phyloP scores from a whole-genome alignment of 768 basidiomycete genomes.

The Russula sp. region DNA sequence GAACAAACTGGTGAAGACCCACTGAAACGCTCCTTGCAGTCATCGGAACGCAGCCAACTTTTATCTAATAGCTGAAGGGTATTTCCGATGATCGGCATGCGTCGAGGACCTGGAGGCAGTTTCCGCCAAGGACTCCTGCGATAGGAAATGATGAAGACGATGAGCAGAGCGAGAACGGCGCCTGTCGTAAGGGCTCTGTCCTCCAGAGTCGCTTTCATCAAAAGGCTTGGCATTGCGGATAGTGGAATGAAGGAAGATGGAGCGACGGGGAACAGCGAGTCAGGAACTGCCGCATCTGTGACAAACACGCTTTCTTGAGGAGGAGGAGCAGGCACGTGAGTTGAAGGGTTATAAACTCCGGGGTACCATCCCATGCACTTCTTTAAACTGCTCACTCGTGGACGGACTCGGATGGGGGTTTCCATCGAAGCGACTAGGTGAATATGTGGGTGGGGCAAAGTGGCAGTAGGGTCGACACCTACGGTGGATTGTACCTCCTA shows the following conservation, averaged over 20 bases:
- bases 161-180: background rate
- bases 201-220: background rate
- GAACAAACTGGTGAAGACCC: background rate
- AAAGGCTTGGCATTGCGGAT: background rate
- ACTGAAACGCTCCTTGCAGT: slow-evolving; percentile 6
- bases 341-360: background rate
- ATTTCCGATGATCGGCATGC: slow-evolving; percentile 9
- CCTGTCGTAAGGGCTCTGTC: background rate
- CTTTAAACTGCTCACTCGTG: background rate
- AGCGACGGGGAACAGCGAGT: background rate
- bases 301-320: background rate
- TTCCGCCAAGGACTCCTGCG: slow-evolving; percentile 10
- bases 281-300: background rate
- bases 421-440: background rate
- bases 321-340: background rate
- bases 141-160: background rate
- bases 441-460: background rate
- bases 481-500: background rate
- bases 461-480: background rate
- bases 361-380: background rate
- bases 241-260: background rate
- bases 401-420: background rate
- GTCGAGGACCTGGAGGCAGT: slow-evolving; percentile 4
- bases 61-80: slow-evolving; percentile 1
- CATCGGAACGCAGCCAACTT: slow-evolving; percentile 3